phyloP scores from a whole-genome alignment of 192 early-diverging fungal species.

The Entomortierella parvispora region DNA sequence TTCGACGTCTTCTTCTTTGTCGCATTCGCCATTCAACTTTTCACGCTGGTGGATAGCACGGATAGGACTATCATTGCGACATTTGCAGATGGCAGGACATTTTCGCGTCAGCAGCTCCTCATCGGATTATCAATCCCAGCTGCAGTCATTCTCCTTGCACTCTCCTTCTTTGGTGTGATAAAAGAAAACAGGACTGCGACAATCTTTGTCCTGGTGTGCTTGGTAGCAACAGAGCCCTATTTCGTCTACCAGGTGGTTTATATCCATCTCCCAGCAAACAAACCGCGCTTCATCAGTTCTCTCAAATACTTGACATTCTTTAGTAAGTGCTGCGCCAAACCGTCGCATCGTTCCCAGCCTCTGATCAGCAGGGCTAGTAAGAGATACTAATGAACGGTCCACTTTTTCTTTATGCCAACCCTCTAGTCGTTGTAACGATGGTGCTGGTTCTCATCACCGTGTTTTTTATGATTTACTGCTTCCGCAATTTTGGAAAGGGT shows the following conservation, averaged over 20 bases:
- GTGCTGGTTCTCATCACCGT: constrained; percentile 32
- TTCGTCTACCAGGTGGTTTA: constrained; percentile 41
- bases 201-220: constrained; percentile 41
- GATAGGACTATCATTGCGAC: constrained; percentile 53
- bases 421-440: constrained; percentile 39
- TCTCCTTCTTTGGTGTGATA: constrained; percentile 43
- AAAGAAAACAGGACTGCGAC: constrained; percentile 27
- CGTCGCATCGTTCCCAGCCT: neutral
- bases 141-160: constrained; percentile 22
- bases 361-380: neutral
- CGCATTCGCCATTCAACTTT: constrained; percentile 67
- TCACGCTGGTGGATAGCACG: constrained; percentile 65
- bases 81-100: constrained; percentile 5
- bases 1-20: constrained; percentile 74
- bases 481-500: constrained; percentile 50
- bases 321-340: constrained; percentile 28
- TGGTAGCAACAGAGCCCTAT: constrained; percentile 31
- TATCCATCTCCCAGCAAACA: constrained; percentile 5
- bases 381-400: neutral
- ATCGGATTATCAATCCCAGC: constrained; percentile 35
- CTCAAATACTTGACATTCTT: constrained; percentile 48
- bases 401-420: neutral
- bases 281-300: constrained; percentile 16
- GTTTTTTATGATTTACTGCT: constrained; percentile 49
- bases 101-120: constrained; percentile 32